Evolutionary conservation across 1,284 basidiomycete species (phyloP).

Genomic region (Porogramme epimiltina): DNA sequence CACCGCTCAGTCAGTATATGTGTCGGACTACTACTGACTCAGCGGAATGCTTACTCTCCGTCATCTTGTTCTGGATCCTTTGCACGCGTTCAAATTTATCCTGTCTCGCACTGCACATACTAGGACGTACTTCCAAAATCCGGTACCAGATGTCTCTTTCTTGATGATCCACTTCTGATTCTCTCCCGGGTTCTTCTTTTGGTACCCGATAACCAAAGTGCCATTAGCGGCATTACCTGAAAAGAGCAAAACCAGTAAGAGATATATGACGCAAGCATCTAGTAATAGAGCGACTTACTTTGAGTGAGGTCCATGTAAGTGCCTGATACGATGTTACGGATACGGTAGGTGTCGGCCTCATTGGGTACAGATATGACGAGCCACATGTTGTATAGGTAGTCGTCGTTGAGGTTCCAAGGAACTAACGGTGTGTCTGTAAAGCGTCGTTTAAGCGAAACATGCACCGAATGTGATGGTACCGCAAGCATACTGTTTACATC

Average conservation of each 20-base stretch:
- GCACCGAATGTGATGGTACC: too few species aligned
- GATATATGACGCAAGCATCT: too few species aligned
- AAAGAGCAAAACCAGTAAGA: neutral
- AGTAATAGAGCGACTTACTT: neutral
- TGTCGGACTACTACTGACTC: too few species aligned
- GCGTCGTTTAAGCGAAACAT: too few species aligned
- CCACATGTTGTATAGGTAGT: slow-evolving; percentile 3
- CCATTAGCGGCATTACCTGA: neutral
- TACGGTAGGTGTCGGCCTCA: neutral
- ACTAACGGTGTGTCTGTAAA: neutral
- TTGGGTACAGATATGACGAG: neutral
- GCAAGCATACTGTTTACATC: neutral
- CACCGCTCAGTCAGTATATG: too few species aligned
- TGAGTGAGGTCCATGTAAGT: neutral
- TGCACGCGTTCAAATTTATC: neutral
- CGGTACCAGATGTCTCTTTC: neutral
- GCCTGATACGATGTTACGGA: neutral
- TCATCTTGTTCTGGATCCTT: slow-evolving; percentile 1
- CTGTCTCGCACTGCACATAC: too few species aligned
- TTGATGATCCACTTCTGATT: slow-evolving; percentile 4
- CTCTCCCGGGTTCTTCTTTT: neutral
- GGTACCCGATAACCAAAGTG: neutral
- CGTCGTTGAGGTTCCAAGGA: neutral
- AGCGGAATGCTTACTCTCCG: neutral
- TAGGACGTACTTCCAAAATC: neutral